Base-by-base conservation (phyloP, 2,329 filamentous ascomycete species). In the Mycosphaerelloides madeirae region DNA sequence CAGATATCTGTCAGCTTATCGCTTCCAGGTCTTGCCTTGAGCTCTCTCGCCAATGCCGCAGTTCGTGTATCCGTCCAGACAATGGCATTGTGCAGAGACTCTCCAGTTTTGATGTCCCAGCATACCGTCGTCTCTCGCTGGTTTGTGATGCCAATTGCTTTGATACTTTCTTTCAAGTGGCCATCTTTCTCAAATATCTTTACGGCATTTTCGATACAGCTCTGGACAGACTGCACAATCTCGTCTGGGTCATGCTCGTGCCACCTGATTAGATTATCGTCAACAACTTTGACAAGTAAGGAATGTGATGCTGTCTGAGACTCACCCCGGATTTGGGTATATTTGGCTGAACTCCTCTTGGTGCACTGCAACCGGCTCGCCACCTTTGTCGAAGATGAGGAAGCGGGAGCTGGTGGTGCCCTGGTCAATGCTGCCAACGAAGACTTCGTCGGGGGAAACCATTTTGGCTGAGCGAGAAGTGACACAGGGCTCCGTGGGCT, bases 51-150 rank as follows among this genome's bases (percentile, higher is more conserved):
- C 31, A 95, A 70, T 37, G 77, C 76, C 53, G 80, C 78, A 41
- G 87, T 91, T 41, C 89, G 78, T 22, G 88, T 95, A 63, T 95
- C 89, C 22, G 88, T 85, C 88, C 89, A 95, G 34, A 88, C 89
- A 49, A 95, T 84, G 46, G 88, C 88, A 60, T 91, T 89, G 70
- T 87, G 78, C 13, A 95, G 72, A 3, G 87, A 81, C 64, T 93
- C 78, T 52, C 89, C 89, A 1, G 86, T 93, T 54, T 78, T 76
- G 58, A 75, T 79, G 65, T 95, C 87, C 88, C 88, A 95, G 19
- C 89, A 82, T 1, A 95, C 74, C 1, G 84, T 87, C 1, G 89
- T 95, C 67, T 95, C 89, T 63, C 89, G 82, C 72, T 95, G 88
- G 68, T 90, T 94, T 47, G 88, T 94, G 63, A 95, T 85, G 44